Base-by-base conservation (phyloP, 176 grass and related monocot genomes). In the Typha latifolia region DNA sequence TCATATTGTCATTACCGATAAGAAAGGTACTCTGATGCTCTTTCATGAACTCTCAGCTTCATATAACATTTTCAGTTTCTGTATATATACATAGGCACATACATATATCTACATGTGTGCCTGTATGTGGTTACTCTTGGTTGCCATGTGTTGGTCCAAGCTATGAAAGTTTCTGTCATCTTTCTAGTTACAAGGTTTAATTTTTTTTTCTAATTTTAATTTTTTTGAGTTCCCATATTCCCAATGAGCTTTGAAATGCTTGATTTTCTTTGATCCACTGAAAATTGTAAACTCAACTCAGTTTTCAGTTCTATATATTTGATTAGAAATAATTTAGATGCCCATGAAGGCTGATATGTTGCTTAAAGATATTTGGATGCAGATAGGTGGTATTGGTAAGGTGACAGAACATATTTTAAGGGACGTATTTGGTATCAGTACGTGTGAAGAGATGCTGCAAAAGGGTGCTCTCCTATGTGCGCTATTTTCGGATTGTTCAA, bases 381-480 rank as follows among this genome's bases (percentile, higher is more conserved):
- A 97, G 93, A 91, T 97, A 75, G 85, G 88, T 77, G 93, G 93
- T 70, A 97, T 97, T 72, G 93, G 93, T 74, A 89, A 97, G 75
- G 93, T 92, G 66, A 92, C 93, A 69, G 93, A 97, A 72, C 77
- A 86, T 48, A 84, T 89, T 69, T 68, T 97, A 73, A 73, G n/a
- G 51, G 82, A 86, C 37, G 93, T 91, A 59, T 80, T 97, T 78
- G 88, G 85, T 82, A 91, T 97, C 37, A 86, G 32, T 77, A 97
- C 88, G 13, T 97, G 93, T 48, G 72, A 91, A 63, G 85, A 92
- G 43, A 91, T 97, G 66, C 67, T 92, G 66, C 83, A 86, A 82
- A 91, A 86, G 81, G 70, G 77, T 75, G 75, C 88, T 78, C 71
- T 84, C 74, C 32, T 97, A 68, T 91, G 81, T 72, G 88, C 88